A percentile compares a stretch with the other conserved stretches of the same genome.
Evolutionary conservation across 345 rosid species (phyloP).

Genomic region (Ailanthus altissimus): DNA sequence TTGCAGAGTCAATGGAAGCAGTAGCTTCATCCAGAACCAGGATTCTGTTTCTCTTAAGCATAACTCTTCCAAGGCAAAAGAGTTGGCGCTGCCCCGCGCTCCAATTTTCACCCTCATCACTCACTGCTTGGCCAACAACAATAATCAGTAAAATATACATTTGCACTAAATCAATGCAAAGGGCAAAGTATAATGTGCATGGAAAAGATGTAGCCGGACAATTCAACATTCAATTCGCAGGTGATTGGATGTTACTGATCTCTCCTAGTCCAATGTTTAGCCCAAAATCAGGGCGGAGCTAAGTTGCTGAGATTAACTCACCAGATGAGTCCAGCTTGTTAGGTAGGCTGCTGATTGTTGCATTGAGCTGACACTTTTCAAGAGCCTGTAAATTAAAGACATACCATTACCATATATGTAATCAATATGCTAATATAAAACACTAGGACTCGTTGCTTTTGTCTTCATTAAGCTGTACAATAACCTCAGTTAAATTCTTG

Average conservation of each 20-base stretch:
- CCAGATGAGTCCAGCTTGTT: constrained; percentile 65
- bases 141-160: not conserved
- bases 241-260: no score
- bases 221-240: no score
- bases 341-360: constrained; percentile 52
- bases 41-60: constrained; percentile 60
- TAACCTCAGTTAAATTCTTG: no score
- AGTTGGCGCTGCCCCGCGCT: constrained; percentile 75
- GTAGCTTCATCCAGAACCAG: constrained; percentile 73
- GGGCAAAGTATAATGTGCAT: no score
- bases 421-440: no score
- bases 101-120: constrained; percentile 87
- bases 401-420: not conserved
- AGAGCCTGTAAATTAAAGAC: constrained; percentile 44
- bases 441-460: no score
- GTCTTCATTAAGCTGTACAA: no score
- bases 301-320: constrained; percentile 21
- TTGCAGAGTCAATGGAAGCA: constrained; percentile 69
- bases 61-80: constrained; percentile 76
- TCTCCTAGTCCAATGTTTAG: no score
- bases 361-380: constrained; percentile 72
- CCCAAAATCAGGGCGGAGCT: no score
- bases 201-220: no score
- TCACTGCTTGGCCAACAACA: constrained; percentile 36
- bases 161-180: not conserved